A percentile compares a stretch with the other conserved stretches of the same genome.
Conservation (phyloP, 176 grass and related monocot genomes). For the Oryza punctata region DNA sequence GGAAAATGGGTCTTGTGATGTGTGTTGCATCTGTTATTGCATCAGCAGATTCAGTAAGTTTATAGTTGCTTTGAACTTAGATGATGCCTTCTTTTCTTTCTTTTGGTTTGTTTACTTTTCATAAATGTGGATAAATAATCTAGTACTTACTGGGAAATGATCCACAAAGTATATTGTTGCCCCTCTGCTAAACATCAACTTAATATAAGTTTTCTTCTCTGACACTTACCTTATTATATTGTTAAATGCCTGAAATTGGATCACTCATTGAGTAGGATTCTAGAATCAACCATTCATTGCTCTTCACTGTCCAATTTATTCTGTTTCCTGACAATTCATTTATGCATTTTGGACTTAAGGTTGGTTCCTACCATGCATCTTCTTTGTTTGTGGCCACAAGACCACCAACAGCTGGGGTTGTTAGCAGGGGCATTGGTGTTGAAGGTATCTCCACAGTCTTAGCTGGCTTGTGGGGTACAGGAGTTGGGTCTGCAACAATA, state of each 20-base stretch:
- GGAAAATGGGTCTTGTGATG: conserved; percentile 95
- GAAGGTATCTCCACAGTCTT: conserved; percentile 84
- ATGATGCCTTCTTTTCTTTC: conserved; percentile 18
- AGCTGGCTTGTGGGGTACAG: conserved; percentile 93
- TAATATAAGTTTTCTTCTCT: conserved; percentile 20
- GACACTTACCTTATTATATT: neutral
- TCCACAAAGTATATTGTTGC: neutral
- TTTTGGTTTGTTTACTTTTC: conserved; percentile 12
- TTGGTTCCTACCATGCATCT: conserved; percentile 93
- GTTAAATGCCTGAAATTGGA: conserved; percentile 13
- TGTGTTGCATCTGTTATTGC: conserved; percentile 87
- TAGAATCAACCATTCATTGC: conserved; percentile 7
- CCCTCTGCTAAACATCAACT: conserved; percentile 21
- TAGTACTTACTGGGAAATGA: conserved; percentile 1
- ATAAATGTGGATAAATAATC: conserved; percentile 3
- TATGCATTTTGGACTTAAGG: conserved; percentile 58
- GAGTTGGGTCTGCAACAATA: conserved; percentile 82
- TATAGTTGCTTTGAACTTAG: conserved; percentile 26
- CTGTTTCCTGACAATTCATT: conserved; percentile 25
- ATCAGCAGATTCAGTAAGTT: conserved; percentile 93
- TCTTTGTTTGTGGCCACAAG: conserved; percentile 92
- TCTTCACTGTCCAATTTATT: neutral
- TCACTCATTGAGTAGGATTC: neutral
- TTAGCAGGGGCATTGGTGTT: conserved; percentile 92
- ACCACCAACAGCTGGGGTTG: conserved; percentile 86